Conservation (phyloP, 1,284 basidiomycete species). For the Fomitopsis schrenkii region DNA sequence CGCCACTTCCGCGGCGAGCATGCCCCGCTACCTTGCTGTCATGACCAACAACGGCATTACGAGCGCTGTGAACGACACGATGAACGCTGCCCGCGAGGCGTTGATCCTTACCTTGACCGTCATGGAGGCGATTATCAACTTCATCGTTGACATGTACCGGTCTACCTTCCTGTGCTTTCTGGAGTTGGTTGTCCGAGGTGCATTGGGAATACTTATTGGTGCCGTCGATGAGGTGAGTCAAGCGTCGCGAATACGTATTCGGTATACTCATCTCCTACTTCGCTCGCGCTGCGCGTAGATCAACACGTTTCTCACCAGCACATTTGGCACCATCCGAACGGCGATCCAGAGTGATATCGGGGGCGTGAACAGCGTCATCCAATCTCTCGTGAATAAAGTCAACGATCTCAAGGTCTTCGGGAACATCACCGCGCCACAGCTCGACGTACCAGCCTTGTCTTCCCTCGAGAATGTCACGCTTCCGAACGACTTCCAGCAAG, state of each 20-base stretch:
- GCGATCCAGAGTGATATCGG: slow-evolving; percentile 71
- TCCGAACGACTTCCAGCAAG: slow-evolving; percentile 74
- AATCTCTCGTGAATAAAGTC: slow-evolving; percentile 58
- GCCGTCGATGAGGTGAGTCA: slow-evolving; percentile 74
- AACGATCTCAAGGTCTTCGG: slow-evolving; percentile 72
- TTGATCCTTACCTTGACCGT: slow-evolving; percentile 73
- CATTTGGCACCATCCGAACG: slow-evolving; percentile 55
- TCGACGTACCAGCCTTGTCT: slow-evolving; percentile 69
- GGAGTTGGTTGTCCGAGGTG: slow-evolving; percentile 84
- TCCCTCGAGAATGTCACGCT: slow-evolving; percentile 77
- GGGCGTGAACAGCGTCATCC: slow-evolving; percentile 66
- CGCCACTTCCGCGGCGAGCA: slow-evolving; percentile 75
- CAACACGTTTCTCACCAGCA: slow-evolving; percentile 59
- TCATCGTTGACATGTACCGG: slow-evolving; percentile 89
- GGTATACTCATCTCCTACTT: background rate
- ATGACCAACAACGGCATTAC: slow-evolving; percentile 80
- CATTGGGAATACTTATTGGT: slow-evolving; percentile 73
- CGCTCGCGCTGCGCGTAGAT: slow-evolving; percentile 42
- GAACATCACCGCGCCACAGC: slow-evolving; percentile 62
- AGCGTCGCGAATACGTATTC: background rate
- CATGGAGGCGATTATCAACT: slow-evolving; percentile 87
- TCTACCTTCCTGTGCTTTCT: slow-evolving; percentile 91
- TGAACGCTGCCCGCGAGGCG: slow-evolving; percentile 72
- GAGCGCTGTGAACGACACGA: slow-evolving; percentile 72
- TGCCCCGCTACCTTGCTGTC: slow-evolving; percentile 85